A percentile compares a stretch with the other conserved stretches of the same genome.
Conservation (phyloP, 306 rosid species). For the Urtica urens region DNA sequence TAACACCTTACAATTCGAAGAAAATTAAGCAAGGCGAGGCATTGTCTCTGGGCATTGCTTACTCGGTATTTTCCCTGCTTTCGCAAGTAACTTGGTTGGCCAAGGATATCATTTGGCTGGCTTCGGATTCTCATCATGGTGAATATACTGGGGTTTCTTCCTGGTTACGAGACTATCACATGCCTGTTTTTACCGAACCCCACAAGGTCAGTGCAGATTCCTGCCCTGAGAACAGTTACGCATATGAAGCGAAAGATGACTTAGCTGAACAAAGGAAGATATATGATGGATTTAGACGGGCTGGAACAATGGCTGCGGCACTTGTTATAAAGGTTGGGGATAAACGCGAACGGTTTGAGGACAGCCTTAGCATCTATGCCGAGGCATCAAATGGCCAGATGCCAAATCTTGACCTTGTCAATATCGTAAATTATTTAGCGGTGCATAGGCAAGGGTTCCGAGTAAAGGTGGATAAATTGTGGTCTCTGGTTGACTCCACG, state of each 20-base stretch:
- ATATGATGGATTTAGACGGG: conserved; percentile 60
- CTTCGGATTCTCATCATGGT: conserved; percentile 70
- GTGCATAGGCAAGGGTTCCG: conserved; percentile 77
- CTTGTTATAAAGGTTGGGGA: conserved; percentile 75
- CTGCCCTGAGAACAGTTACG: conserved; percentile 28
- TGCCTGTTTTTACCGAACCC: conserved; percentile 39
- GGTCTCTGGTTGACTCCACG: conserved; percentile 47
- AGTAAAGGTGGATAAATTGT: conserved; percentile 56
- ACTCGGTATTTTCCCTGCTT: conserved; percentile 80
- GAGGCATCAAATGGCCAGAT: conserved; percentile 95
- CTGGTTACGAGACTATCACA: conserved; percentile 88
- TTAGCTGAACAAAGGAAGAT: conserved; percentile 23
- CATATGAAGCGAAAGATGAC: conserved; percentile 29
- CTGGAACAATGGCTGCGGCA: conserved; percentile 94
- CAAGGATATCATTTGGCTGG: conserved; percentile 87
- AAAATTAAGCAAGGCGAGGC: conserved; percentile 45
- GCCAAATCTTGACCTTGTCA: conserved; percentile 95
- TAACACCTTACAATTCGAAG: conserved; percentile 63
- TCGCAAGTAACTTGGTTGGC: conserved; percentile 84
- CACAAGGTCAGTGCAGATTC: conserved; percentile 29
- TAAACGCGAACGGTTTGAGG: conserved; percentile 44
- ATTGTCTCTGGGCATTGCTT: conserved; percentile 68
- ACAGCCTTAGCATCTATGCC: conserved; percentile 64
- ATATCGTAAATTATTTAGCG: conserved; percentile 72
- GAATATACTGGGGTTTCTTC: conserved; percentile 69